Evolutionary conservation across 768 basidiomycete species (phyloP), one percentile per base, ranked within the genome.

Genomic region (Coprinellus aureogranulatus): DNA sequence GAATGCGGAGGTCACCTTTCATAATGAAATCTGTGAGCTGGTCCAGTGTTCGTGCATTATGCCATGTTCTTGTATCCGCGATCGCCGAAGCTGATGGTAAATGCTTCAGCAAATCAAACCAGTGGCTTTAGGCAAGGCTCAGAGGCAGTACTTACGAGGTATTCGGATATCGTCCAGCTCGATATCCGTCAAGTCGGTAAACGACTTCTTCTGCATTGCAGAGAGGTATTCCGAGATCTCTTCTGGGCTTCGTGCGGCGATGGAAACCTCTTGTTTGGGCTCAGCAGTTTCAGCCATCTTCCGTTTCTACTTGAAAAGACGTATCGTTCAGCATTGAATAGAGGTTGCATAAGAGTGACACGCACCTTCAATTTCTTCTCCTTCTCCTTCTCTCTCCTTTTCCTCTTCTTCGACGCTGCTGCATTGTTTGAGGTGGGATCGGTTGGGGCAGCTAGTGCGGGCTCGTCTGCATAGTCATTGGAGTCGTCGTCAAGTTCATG

Each of bases 101-200:
- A 54, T 54, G 52, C 31, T 39, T 39, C 30, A 42, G 26, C 53
- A 22, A 58, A 22, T 48, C 37, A 44, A 58, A 22, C 54, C 49
- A 46, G 57, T 39, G 47, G 27, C 52, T 46, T 14, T 20, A 3
- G 45, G 22, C n/a, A 27, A 45, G 47, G 27, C 4, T 18, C n/a
- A 42, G 31, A 22, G 52, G 20, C 45, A 25, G 20, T 40, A 60
- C 85, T 61, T 67, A 92, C 94, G 85, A 66, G 88, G 89, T 70
- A 97, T 87, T 51, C 76, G 77, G 45, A 88, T 75, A 63, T 96
- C 94, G 12, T 83, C 81, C 37, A 95, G 78, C 74, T 98, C 95
- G 58, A 98, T 77, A 12, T 75, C 74, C 8, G 88, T 89, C 64
- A 89, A 72, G 48, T 87, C 81, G 2, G 85, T 76, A 64, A 87